phyloP scores from a whole-genome alignment of 192 early-diverging fungal genomes.

The Rhizophagus prolifer region DNA sequence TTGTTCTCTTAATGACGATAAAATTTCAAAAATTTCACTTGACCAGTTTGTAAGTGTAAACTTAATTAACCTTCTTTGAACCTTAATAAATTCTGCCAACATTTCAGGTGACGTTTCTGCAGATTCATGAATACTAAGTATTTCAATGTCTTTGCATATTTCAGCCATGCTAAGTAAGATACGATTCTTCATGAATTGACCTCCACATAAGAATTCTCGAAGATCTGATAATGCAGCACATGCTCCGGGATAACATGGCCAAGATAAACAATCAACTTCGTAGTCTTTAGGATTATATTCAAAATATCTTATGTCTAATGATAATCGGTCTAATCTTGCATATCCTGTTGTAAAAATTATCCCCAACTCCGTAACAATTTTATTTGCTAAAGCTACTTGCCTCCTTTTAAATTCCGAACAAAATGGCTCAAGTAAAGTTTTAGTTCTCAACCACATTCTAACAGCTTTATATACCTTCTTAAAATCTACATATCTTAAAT shows the following conservation, averaged over 20 bases:
- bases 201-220: conserved; percentile 13
- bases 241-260: conserved; percentile 14
- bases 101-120: not conserved
- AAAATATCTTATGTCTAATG: not conserved
- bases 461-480: conserved; percentile 18
- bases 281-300: not conserved
- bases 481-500: conserved; percentile 11
- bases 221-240: not conserved
- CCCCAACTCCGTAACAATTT: not conserved
- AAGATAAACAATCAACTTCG: conserved; percentile 1
- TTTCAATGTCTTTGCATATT: conserved; percentile 12
- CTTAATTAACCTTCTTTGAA: conserved; percentile 3
- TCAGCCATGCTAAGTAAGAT: not conserved
- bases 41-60: conserved; percentile 11
- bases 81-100: conserved; percentile 2
- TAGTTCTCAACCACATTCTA: not conserved
- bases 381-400: conserved; percentile 2
- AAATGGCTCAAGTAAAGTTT: not conserved
- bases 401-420: not conserved
- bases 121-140: conserved; percentile 2
- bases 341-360: not conserved
- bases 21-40: not conserved
- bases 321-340: not conserved
- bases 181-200: not conserved
- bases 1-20: not conserved